phyloP scores from a whole-genome alignment of 2,329 filamentous ascomycete species.

The Botrytis fragariae region DNA sequence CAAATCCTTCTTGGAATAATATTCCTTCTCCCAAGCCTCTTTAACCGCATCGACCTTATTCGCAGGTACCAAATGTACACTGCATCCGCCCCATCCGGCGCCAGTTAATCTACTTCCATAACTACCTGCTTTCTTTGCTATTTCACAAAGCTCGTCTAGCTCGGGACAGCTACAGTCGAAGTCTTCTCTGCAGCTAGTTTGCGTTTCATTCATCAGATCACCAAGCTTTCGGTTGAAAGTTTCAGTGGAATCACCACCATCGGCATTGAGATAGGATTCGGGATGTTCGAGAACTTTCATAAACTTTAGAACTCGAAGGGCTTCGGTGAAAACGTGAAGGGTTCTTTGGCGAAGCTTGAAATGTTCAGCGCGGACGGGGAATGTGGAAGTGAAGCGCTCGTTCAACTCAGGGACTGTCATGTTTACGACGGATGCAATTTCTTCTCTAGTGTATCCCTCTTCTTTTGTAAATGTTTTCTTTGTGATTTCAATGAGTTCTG shows the following conservation, averaged over 20 bases:
- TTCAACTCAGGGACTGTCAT: constrained; percentile 71
- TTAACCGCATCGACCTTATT: constrained; percentile 77
- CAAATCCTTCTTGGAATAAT: constrained; percentile 68
- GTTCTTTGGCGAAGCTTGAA: constrained; percentile 89
- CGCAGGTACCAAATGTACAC: constrained; percentile 85
- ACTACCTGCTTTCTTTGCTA: constrained; percentile 74
- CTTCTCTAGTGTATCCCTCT: constrained; percentile 83
- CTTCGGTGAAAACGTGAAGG: constrained; percentile 87
- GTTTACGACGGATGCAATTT: constrained; percentile 71
- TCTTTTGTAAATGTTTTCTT: constrained; percentile 71
- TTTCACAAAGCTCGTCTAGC: constrained; percentile 81
- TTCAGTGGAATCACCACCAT: constrained; percentile 46
- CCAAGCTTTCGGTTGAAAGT: constrained; percentile 69
- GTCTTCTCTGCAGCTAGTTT: constrained; percentile 78
- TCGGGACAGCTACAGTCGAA: constrained; percentile 94
- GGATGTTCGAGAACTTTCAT: constrained; percentile 67
- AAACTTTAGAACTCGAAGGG: constrained; percentile 81
- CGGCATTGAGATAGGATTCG: constrained; percentile 38
- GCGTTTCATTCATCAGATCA: constrained; percentile 82
- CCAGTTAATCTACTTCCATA: constrained; percentile 87
- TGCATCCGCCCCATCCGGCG: constrained; percentile 96
- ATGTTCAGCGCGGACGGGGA: constrained; percentile 80
- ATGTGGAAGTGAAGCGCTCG: constrained; percentile 76
- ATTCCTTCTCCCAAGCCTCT: constrained; percentile 73
- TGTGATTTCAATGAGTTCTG: constrained; percentile 67